phyloP scores from a whole-genome alignment of 306 rosid species.

The Casuarina glauca region DNA sequence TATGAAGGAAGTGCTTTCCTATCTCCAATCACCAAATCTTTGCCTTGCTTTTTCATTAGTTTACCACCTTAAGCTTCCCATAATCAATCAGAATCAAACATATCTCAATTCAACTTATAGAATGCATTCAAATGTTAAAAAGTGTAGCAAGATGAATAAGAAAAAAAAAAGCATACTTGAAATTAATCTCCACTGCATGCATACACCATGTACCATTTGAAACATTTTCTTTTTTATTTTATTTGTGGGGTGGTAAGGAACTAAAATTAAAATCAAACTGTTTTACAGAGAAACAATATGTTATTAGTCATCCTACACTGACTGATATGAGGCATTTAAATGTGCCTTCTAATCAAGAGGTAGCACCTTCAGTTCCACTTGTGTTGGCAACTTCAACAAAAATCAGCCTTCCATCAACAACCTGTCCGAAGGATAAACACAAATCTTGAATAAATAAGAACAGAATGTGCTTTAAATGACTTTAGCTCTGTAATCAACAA shows the following conservation, averaged over 20 bases:
- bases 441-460: not conserved
- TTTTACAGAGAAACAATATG: not conserved
- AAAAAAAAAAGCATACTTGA: not conserved
- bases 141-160: not conserved
- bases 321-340: not conserved
- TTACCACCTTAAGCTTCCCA: not conserved
- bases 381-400: slow-evolving; percentile 65
- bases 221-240: not conserved
- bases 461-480: not conserved
- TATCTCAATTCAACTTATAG: not conserved
- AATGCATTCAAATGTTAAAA: not conserved
- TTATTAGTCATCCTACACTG: not conserved
- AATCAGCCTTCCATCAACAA: slow-evolving; percentile 66
- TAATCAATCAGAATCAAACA: not conserved
- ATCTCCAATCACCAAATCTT: not conserved
- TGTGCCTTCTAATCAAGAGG: slow-evolving; percentile 20
- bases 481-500: not conserved
- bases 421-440: slow-evolving; percentile 38
- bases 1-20: not conserved
- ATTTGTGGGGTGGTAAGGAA: too few relatives aligned
- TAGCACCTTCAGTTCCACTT: not conserved
- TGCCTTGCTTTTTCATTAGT: not conserved
- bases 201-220: not conserved
- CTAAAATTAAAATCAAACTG: too few relatives aligned
- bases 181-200: not conserved